Conservation (phyloP, 306 rosid genomes). For the Astragalus glycyphyllos region DNA sequence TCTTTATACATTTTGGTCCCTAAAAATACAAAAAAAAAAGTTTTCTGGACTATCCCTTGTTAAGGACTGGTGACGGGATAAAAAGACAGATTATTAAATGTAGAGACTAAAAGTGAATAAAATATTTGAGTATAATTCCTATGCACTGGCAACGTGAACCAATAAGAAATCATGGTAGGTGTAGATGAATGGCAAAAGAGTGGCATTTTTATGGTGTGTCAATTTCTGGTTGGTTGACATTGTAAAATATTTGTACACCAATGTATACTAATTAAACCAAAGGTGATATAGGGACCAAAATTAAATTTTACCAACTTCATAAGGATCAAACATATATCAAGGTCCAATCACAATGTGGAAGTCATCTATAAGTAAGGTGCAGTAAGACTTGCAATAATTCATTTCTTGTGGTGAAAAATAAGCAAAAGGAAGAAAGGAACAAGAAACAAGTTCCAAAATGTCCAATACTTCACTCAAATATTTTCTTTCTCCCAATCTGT, state of each 20-base stretch:
- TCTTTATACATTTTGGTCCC: background rate
- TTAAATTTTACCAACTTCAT: too few species aligned
- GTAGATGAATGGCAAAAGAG: too few species aligned
- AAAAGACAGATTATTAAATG: background rate
- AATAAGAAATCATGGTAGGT: too few species aligned
- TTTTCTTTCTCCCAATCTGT: slow-evolving; percentile 1
- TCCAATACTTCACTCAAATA: background rate
- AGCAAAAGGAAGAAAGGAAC: slow-evolving; percentile 1
- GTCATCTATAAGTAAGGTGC: slow-evolving; percentile 19
- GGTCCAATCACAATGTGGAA: slow-evolving; percentile 13
- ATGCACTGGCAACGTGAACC: too few species aligned
- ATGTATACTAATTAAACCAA: too few species aligned
- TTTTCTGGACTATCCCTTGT: background rate
- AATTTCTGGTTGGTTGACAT: too few species aligned
- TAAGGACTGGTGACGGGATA: background rate
- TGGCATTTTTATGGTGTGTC: too few species aligned
- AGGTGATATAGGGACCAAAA: too few species aligned
- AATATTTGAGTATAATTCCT: too few species aligned
- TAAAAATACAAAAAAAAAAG: background rate
- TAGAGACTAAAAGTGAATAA: too few species aligned
- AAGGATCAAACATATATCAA: too few species aligned
- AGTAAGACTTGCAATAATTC: background rate
- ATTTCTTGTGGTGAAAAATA: background rate
- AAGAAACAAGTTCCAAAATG: slow-evolving; percentile 13
- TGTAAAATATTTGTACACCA: too few species aligned